Evolutionary conservation across 2,329 filamentous ascomycete species (phyloP), one percentile per base, ranked within the genome.

Genomic region (Trichophaea hybrida): DNA sequence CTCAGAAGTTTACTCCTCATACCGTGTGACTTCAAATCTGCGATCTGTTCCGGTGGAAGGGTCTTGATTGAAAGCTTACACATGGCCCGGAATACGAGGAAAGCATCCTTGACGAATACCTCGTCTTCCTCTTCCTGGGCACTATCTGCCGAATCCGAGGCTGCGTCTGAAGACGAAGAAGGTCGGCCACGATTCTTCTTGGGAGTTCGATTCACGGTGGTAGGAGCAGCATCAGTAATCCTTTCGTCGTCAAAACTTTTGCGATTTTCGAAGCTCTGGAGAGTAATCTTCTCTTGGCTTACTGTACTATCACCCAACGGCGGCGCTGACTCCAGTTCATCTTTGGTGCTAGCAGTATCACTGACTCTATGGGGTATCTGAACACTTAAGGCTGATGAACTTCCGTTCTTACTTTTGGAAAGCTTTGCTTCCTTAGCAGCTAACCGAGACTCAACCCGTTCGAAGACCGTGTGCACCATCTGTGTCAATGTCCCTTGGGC

Each of bases 401-500:
- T 67, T 34, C 62, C 65, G 34, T 62, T 61, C 43, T 57, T 57
- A 55, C 59, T 60, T 51, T 59, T 33, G 57, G 52, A 33, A n/a
- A 46, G 37, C 17, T 88, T 81, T 38, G 86, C 78, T 70, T 96
- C 90, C 72, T 95, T 96, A 76, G 89, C 82, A 60, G 90, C 84
- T 63, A 98, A 75, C 57, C 93, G 80, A 1, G 81, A 80, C 74
- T 93, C 94, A 65, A 98, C 91, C 63, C 93, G 78, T 73, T 98
- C 93, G 69, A 98, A 98, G 2, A 98, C 93, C 1, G 91, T 97
- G 65, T 91, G 90, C 43, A 97, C 88, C 93, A 98, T 98, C 74
- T 98, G 93, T 2, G 91, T 95, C 69, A 98, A 76, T 3, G 93
- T 96, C 2, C 93, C 93, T 72, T 98, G 94, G 1, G 94, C 94